Evolutionary conservation across 139 green algal species (phyloP), one percentile per base, ranked within the genome.

Genomic region (Coelastrella sp.): DNA sequence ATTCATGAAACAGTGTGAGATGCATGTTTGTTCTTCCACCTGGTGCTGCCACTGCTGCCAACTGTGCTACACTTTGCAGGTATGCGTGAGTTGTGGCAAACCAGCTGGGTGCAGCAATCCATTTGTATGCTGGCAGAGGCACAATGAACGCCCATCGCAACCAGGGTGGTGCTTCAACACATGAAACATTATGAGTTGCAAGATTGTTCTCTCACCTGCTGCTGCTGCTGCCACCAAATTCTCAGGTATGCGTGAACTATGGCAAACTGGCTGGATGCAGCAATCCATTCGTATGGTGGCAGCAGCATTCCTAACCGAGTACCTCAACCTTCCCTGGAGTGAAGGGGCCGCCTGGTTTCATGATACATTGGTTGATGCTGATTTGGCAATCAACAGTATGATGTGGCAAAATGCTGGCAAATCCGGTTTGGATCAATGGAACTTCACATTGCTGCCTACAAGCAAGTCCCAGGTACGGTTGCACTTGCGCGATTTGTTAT

Each of bases 71-170:
- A 47, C 32, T 47, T 47, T 47, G 32, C 91, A 92, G 96, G 94
- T 83, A 98, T 98, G 97, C 95, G 94, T 66, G 91, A 98, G 95
- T 92, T 98, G 73, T 98, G 94, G 95, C 68, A 84, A 20, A 97
- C 95, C 3, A 96, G 97, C n/a, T 98, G 96, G 96, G 91, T 96
- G 91, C 96, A 97, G 88, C 97, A 98, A 90, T 92, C 90, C 56
- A 82, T 94, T 57, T 94, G 96, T 58, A 96, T 98, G 82, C 92
- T 97, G 20, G 92, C 84, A 64, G 95, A 96, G 0, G 92, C 89
- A 71, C 32, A 47, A 47, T 47, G 32, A 47, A 47, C 32, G 32
- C 32, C 32, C 32, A 47, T 47, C 32, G 32, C 32, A 47, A 47
- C 32, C 32, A 47, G 32, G 32, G 32, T 47, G 32, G 32, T 47